These are phyloP conservation scores for Boletus rufocinnamomeus DNA, from an alignment of 768 basidiomycete species.

Conservation along the genomic window DNA sequence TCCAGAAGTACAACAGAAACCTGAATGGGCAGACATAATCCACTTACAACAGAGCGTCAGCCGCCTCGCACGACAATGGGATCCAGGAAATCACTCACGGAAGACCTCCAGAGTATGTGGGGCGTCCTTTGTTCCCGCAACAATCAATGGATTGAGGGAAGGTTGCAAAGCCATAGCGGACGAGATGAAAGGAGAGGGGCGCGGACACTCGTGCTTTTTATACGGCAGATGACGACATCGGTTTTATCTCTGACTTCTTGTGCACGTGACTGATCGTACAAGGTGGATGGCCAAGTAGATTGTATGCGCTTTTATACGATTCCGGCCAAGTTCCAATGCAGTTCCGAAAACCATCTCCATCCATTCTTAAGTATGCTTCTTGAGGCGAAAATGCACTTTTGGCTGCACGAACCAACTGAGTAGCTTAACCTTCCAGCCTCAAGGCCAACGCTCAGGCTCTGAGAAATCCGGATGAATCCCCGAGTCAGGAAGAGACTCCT, in stretches of 20 bases:
- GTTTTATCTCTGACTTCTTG: background rate
- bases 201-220: background rate
- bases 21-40: conserved; percentile 89
- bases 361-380: no score
- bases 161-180: conserved; percentile 75
- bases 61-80: background rate
- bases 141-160: conserved; percentile 60
- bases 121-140: conserved; percentile 59
- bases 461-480: no score
- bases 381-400: no score
- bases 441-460: no score
- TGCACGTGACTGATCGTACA: conserved; percentile 4
- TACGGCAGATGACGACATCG: conserved; percentile 7
- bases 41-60: conserved; percentile 44
- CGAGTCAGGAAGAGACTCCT: no score
- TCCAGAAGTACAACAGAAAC: conserved; percentile 31
- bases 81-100: conserved; percentile 42
- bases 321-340: no score
- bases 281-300: background rate
- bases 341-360: no score
- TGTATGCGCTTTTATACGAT: background rate
- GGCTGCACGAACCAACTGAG: no score
- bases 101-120: conserved; percentile 83
- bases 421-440: no score
- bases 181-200: background rate